Evolutionary conservation across 306 rosid genomes (phyloP).

Genomic region (Trifolium pratense): DNA sequence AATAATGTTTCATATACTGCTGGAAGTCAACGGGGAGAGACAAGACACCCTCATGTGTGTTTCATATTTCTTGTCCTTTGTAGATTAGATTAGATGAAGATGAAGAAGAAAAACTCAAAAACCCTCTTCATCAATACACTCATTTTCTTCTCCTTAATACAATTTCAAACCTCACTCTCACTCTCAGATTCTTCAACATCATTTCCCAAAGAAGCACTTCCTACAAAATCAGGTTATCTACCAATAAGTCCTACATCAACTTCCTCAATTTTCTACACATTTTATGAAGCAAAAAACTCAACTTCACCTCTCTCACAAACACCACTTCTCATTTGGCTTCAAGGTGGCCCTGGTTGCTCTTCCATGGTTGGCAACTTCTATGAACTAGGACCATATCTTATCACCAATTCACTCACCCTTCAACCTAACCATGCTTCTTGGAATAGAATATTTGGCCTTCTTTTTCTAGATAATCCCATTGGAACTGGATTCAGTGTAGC

Average conservation of each 20-base stretch:
- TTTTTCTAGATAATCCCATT: conserved; percentile 78
- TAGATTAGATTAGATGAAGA: not conserved
- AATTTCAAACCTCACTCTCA: not conserved
- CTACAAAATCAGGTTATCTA: conserved; percentile 80
- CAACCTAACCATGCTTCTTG: conserved; percentile 65
- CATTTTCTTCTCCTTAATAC: conserved; percentile 3
- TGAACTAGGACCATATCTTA: conserved; percentile 81
- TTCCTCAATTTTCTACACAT: conserved; percentile 75
- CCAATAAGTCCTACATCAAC: conserved; percentile 47
- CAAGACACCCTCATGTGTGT: not conserved
- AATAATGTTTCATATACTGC: too few species aligned
- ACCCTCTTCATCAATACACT: not conserved
- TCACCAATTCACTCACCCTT: conserved; percentile 51
- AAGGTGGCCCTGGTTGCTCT: conserved; percentile 96
- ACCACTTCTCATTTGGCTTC: conserved; percentile 89
- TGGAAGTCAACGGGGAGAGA: not conserved
- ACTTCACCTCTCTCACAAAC: conserved; percentile 56
- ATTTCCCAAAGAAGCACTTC: conserved; percentile 64
- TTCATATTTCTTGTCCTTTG: not conserved
- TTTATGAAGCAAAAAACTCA: conserved; percentile 78
- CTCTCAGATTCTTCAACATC: conserved; percentile 31
- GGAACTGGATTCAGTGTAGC: conserved; percentile 87
- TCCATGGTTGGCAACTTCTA: conserved; percentile 80
- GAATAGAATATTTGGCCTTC: conserved; percentile 69
- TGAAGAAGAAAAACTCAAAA: conserved; percentile 12